Base-by-base conservation (phyloP, 208 protist genomes). In the Trypanosoma theileri region DNA sequence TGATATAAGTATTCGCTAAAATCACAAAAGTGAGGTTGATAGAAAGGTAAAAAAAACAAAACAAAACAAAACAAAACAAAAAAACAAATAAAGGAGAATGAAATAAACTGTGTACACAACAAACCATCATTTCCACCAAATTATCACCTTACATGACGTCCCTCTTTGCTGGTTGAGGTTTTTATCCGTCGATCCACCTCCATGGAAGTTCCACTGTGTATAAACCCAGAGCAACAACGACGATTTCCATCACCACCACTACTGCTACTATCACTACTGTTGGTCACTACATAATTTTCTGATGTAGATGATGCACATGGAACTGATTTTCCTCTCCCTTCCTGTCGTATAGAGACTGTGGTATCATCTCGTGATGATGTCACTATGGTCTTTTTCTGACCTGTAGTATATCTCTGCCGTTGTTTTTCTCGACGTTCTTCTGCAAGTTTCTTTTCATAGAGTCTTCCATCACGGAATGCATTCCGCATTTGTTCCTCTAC, bases 401-500 rank as follows among this genome's bases (percentile, higher is more conserved):
- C 12, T 42, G 60, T 14, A 35, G 26, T 16, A 16, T 42, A 19
- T 40, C 9, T 50, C 35, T 69, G 22, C 60, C 58, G 48, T 52
- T 65, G 68, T n/a, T 11, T 48, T 59, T 75, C 56, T 45, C 71
- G 28, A 35, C 28, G 58, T 58, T 92, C 60, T 16, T 78, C 66
- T 12, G 12, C 1, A 13, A 70, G 11, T 40, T 58, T 13, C 44
- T 72, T 78, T 59, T 78, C 81, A 62, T 88, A 82, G 16, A 77
- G 72, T 17, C 82, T 74, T 14, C 90, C 90, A 62, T 90, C 87
- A 50, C 81, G 71, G 40, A 89, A 96, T 3, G 90, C 85, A 52
- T 82, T 71, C 4, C 79, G 79, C 59, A 93, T 85, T 66, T 87
- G 75, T 65, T 85, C 76, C 66, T 86, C 86, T 53, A 95, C 82